Evolutionary conservation across 2,329 filamentous ascomycete genomes (phyloP).

Genomic region (Zymoseptoria crescenta): DNA sequence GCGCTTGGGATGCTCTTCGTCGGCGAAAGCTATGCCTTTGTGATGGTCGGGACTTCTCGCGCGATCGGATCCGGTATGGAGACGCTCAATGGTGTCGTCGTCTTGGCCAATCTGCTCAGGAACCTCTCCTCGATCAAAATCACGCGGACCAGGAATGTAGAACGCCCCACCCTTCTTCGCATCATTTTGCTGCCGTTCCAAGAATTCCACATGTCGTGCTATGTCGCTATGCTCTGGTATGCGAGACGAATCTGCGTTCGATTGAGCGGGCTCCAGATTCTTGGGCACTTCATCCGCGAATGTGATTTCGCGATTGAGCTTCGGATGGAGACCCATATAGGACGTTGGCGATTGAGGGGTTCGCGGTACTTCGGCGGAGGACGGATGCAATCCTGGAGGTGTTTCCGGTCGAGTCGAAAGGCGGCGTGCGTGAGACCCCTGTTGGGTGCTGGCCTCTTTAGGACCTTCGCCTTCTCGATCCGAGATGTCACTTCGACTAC

Average conservation of each 20-base stretch:
- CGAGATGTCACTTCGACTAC: conserved; percentile 11
- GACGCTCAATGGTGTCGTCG: conserved; percentile 23
- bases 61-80: conserved; percentile 21
- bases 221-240: conserved; percentile 44
- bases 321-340: conserved; percentile 24
- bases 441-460: background rate
- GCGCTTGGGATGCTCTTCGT: conserved; percentile 36
- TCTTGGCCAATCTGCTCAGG: conserved; percentile 53
- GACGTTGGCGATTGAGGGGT: background rate
- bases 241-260: conserved; percentile 29
- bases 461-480: conserved; percentile 2
- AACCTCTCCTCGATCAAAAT: conserved; percentile 73
- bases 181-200: conserved; percentile 70
- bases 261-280: background rate
- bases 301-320: conserved; percentile 47
- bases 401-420: background rate
- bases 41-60: conserved; percentile 17
- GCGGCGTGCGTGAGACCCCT: background rate
- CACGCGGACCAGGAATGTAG: conserved; percentile 83
- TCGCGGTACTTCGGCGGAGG: background rate
- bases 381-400: background rate
- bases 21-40: conserved; percentile 11
- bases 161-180: conserved; percentile 59
- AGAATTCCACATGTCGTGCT: conserved; percentile 74
- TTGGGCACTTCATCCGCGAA: conserved; percentile 58